Conservation (phyloP, 768 basidiomycete species). For the Panaeolus cyanescens region DNA sequence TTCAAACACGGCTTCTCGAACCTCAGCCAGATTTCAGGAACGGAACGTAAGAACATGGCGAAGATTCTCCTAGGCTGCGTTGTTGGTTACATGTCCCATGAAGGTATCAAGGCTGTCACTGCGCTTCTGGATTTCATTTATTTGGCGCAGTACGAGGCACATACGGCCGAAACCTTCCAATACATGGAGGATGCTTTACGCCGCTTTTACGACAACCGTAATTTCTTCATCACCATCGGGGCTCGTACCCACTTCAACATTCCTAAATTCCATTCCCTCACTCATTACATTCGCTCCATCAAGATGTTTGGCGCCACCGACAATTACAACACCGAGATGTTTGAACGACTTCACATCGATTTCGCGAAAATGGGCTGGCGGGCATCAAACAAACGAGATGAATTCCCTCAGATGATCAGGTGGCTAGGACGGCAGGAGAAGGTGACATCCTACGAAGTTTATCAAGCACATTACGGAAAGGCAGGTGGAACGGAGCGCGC, state of each 20-base stretch:
- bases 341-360: constrained; percentile 39
- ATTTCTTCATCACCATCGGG: constrained; percentile 3
- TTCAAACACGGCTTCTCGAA: constrained; percentile 38
- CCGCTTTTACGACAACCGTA: neutral
- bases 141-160: constrained; percentile 16
- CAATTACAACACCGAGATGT: constrained; percentile 20
- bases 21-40: constrained; percentile 38
- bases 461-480: no score
- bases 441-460: constrained; percentile 9
- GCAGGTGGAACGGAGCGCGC: no score
- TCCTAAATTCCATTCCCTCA: constrained; percentile 10
- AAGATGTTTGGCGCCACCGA: constrained; percentile 21
- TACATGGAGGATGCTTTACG: constrained; percentile 8
- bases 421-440: constrained; percentile 38
- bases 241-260: neutral
- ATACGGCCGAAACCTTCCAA: constrained; percentile 5
- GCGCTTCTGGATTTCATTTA: constrained; percentile 30
- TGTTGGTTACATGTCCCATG: constrained; percentile 12
- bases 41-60: constrained; percentile 34
- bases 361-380: constrained; percentile 33
- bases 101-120: constrained; percentile 10
- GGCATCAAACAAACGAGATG: constrained; percentile 26
- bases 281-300: neutral
- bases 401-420: constrained; percentile 35
- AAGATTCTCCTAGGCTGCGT: constrained; percentile 26